Conservation (phyloP, 305 asterid species). For the Fraxinus paxiana region DNA sequence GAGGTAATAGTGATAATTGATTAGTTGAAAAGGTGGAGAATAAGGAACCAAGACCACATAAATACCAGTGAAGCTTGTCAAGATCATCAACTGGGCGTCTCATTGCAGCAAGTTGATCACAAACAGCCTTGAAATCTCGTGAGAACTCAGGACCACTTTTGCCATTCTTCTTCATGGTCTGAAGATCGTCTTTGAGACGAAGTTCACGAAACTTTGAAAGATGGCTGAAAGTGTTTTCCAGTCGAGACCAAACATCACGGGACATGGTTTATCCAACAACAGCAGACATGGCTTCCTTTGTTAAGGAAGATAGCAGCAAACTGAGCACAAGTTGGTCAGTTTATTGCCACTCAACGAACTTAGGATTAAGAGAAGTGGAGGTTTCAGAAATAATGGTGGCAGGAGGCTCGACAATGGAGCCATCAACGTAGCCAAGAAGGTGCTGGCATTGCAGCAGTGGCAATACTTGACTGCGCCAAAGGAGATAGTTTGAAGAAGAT, state of each 20-base stretch:
- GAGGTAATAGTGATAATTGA: background rate
- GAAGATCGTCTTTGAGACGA: background rate
- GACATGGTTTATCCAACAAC: background rate
- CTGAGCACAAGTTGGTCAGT: background rate
- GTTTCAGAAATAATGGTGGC: background rate
- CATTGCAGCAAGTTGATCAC: constrained; percentile 4
- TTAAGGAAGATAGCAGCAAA: constrained; percentile 4
- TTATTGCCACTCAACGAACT: background rate
- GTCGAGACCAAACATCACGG: background rate
- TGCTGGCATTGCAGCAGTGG: background rate
- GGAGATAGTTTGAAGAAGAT: background rate
- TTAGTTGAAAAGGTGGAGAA: constrained; percentile 2
- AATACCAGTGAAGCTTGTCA: constrained; percentile 17
- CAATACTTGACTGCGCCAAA: background rate
- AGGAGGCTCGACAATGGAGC: background rate
- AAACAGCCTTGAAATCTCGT: background rate
- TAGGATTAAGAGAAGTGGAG: background rate
- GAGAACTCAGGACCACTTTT: background rate
- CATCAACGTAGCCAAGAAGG: background rate
- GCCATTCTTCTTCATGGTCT: background rate
- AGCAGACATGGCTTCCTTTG: constrained; percentile 16
- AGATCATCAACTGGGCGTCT: background rate
- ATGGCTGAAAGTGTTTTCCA: background rate
- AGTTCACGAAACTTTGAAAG: background rate
- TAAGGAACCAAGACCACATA: background rate